Evolutionary conservation across 2,329 filamentous ascomycete species (phyloP), one percentile per base, ranked within the genome.

Genomic region (Hymenoscyphus scutula): DNA sequence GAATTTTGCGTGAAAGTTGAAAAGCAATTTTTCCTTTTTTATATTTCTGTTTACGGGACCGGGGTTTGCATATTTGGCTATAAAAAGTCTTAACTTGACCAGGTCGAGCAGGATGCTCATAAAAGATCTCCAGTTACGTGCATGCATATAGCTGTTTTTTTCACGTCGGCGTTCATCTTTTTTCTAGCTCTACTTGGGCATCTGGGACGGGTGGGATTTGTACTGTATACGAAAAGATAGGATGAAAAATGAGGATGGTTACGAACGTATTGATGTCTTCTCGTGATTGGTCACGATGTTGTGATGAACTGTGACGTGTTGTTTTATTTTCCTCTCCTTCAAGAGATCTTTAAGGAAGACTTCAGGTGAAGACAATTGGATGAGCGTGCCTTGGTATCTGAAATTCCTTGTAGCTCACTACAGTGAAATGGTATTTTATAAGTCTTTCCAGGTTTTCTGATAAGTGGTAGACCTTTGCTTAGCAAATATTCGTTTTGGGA

Each of bases 1-100:
- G 45, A 51, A 78, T 78, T 76, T 55, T 74, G 72, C 45, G 72
- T 74, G 57, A 76, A 78, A 58, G 73, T 78, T 73, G 80, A 75
- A 59, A 62, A 27, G 56, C 15, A 51, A 29, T 32, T 51, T 29
- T 38, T n/a, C 11, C 11, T 34, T 34, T 23, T 32, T 55, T 55
- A 10, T 30, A 8, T 17, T n/a, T 23, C 30, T 56, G 17, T 56
- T 23, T 19, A 56, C 6, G 23, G 29, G 29, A 17, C 34, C 23
- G 19, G 25, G 53, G 53, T 23, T 37, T 32, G 53, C 32, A 56
- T 51, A 23, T 25, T 56, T 56, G 53, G 53, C 53, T 56, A 56
- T 56, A 56, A 56, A 56, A 56, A 56, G 29, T 32, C 53, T 32
- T 51, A 23, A 51, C 19, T 51, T 51, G 23, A 51, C 10, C 25